These are phyloP conservation scores for Otatea glauca DNA, from an alignment of 176 grass and related monocot species.

Conservation along the genomic window DNA sequence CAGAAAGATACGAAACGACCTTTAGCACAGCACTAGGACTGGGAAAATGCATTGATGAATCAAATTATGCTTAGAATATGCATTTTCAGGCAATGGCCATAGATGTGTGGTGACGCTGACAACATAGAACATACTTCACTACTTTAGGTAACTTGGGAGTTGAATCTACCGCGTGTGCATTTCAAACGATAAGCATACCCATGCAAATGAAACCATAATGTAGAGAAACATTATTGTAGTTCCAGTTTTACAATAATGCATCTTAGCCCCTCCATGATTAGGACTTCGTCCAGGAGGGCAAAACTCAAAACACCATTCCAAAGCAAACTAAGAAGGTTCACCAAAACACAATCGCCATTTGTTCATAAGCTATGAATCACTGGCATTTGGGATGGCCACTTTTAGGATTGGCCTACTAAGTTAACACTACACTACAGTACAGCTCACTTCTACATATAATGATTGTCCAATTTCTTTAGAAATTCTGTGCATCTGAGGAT, in stretches of 20 bases:
- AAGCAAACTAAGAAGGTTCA: background rate
- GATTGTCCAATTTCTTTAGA: conserved; percentile 4
- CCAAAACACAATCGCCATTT: background rate
- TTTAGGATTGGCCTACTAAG: background rate
- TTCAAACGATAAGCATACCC: background rate
- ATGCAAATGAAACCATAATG: background rate
- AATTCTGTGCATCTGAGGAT: background rate
- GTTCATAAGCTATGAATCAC: background rate
- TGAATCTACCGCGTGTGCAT: background rate
- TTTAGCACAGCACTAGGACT: conserved; percentile 2
- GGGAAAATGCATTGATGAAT: background rate
- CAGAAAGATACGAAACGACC: conserved; percentile 2
- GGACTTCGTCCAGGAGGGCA: background rate
- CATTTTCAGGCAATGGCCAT: background rate
- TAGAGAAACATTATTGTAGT: background rate
- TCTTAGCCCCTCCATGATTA: background rate
- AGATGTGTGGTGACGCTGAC: background rate
- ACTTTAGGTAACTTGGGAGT: background rate
- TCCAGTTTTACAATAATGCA: background rate
- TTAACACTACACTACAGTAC: background rate
- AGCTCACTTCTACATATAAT: conserved; percentile 12
- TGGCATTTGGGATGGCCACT: background rate
- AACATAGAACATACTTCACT: background rate
- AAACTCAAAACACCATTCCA: background rate
- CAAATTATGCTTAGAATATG: background rate